Base-by-base conservation (phyloP, 305 asterid species). In the Rubia peregrina region DNA sequence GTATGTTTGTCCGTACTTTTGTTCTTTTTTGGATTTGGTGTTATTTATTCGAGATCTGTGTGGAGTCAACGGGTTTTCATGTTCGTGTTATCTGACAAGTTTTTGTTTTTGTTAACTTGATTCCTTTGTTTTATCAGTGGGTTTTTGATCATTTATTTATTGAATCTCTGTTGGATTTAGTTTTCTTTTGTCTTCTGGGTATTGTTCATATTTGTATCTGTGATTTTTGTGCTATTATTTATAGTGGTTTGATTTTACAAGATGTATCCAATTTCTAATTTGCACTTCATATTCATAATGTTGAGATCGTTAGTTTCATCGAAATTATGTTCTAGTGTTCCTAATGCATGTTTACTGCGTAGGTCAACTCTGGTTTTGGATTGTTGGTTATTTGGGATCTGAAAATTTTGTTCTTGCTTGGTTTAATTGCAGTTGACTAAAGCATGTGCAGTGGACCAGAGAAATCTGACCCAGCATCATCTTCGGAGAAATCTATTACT, bases 401-500 rank as follows among this genome's bases (percentile, higher is more conserved):
- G 69, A 56, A 12, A 57, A 4, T 6, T 13, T 12, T 44, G 46
- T 44, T 13, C 44, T 13, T 63, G 36, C 38, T 62, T 56, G 64
- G n/a, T 71, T 74, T 59, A 43, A 61, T 75, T 82, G 83, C 88
- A 81, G 90, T 73, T 84, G 76, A 9, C 60, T 69, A 68, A 79
- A 77, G 78, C 56, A 81, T 84, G 82, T 85, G 84, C 76, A 73
- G 83, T 78, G 86, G 84, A 66, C 79, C 84, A 5, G 87, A 80
- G 21, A 63, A 66, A 59, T 71, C 83, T 38, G 80, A 84, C 62
- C 71, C 80, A 22, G 74, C 73, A 43, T 76, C 82, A 26, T 73
- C 83, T 24, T 33, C 71, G 3, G 30, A 64, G 62, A 67, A 81
- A 71, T 70, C 73, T 38, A 38, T 70, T 56, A 24, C 63, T 14